These are phyloP conservation scores for Ramichloridium luteum DNA, from an alignment of 2,329 filamentous ascomycete genomes.

Conservation along the genomic window DNA sequence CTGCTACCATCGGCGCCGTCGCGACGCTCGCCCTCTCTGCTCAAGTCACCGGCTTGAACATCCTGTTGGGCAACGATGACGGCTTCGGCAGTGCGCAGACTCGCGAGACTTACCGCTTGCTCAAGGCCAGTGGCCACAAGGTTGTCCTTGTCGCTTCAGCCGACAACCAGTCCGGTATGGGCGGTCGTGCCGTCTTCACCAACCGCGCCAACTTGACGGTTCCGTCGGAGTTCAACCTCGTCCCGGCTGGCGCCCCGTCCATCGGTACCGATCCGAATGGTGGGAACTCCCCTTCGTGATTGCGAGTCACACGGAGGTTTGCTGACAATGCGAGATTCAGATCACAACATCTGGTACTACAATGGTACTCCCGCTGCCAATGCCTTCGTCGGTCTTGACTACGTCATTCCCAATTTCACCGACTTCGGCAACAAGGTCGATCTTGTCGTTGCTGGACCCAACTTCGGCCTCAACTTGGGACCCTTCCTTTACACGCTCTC, in stretches of 20 bases:
- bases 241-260: constrained; percentile 36
- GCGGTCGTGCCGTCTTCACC: constrained; percentile 34
- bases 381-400: constrained; percentile 40
- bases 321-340: constrained; percentile 13
- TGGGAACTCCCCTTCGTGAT: too few relatives aligned
- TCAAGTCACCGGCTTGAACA: constrained; percentile 17
- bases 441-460: constrained; percentile 44
- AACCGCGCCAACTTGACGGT: constrained; percentile 30
- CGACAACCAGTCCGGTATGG: constrained; percentile 35
- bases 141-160: constrained; percentile 32
- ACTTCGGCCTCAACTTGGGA: constrained; percentile 44
- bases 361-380: constrained; percentile 46
- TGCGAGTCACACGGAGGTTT: too few relatives aligned
- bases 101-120: constrained; percentile 27
- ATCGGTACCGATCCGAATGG: constrained; percentile 37
- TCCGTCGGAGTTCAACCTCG: constrained; percentile 34
- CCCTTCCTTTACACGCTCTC: constrained; percentile 43
- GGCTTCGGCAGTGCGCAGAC: constrained; percentile 28
- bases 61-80: constrained; percentile 29
- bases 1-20: constrained; percentile 5
- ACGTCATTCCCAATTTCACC: constrained; percentile 38
- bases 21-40: constrained; percentile 10
- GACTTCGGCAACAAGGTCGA: constrained; percentile 41
- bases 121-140: constrained; percentile 28
- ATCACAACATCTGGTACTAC: constrained; percentile 48